Evolutionary conservation across 768 basidiomycete species (phyloP).

Genomic region (Lactarius indigo): DNA sequence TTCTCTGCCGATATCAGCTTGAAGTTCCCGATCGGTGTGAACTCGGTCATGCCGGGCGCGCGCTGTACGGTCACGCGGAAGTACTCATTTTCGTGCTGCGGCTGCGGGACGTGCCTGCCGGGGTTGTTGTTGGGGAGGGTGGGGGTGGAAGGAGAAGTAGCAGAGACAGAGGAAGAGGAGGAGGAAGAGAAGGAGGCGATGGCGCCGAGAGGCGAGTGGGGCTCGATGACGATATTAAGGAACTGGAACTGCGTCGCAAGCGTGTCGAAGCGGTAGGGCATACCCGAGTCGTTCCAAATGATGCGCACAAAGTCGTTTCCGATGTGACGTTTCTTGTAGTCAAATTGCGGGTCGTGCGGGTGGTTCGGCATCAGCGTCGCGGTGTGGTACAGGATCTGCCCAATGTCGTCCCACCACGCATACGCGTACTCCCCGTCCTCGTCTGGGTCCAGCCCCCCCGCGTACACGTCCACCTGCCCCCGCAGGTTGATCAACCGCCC

Average conservation of each 20-base stretch:
- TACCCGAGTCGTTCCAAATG: slow-evolving; percentile 97
- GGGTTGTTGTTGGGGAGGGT: neutral
- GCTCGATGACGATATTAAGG: slow-evolving; percentile 95
- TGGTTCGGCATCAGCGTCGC: slow-evolving; percentile 95
- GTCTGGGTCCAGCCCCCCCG: slow-evolving; percentile 86
- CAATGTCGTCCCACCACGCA: slow-evolving; percentile 99
- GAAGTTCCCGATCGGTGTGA: slow-evolving; percentile 88
- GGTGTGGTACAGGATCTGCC: slow-evolving; percentile 91
- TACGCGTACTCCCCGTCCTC: slow-evolving; percentile 96
- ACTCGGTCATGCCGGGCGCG: slow-evolving; percentile 88
- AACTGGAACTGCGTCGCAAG: slow-evolving; percentile 93
- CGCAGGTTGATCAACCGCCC: slow-evolving; percentile 85
- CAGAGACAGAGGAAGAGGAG: neutral
- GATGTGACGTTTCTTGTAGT: slow-evolving; percentile 91
- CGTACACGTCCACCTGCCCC: slow-evolving; percentile 89
- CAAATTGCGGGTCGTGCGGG: slow-evolving; percentile 61
- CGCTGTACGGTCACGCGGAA: slow-evolving; percentile 93
- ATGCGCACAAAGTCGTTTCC: slow-evolving; percentile 97
- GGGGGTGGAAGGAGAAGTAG: neutral
- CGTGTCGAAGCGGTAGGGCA: slow-evolving; percentile 86
- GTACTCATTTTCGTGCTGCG: slow-evolving; percentile 83
- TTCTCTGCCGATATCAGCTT: slow-evolving; percentile 90
- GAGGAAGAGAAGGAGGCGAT: slow-evolving; percentile 70
- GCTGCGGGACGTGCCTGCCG: slow-evolving; percentile 32
- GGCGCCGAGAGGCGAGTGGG: slow-evolving; percentile 72